phyloP scores from a whole-genome alignment of 1,139 yeast genomes.

The Sugiyamaella pinicola region DNA sequence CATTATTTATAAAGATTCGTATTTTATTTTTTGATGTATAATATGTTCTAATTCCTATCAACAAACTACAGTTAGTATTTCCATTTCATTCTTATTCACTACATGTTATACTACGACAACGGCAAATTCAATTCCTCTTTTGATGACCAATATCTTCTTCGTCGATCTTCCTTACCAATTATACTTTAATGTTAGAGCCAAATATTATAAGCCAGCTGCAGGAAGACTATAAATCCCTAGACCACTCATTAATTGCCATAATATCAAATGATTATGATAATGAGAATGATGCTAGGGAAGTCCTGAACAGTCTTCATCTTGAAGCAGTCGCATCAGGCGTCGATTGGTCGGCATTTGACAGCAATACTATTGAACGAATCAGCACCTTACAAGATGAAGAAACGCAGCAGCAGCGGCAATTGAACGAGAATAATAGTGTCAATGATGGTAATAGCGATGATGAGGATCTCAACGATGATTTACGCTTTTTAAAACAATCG shows the following conservation, averaged over 20 bases:
- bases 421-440: neutral
- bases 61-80: too few species aligned
- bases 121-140: too few species aligned
- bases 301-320: slow-evolving; percentile 10
- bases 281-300: slow-evolving; percentile 13
- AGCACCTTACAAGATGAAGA: neutral
- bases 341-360: slow-evolving; percentile 20
- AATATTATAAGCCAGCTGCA: slow-evolving; percentile 6
- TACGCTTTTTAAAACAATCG: slow-evolving; percentile 29
- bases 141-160: neutral
- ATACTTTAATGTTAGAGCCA: slow-evolving; percentile 11
- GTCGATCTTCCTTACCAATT: neutral
- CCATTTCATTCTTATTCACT: too few species aligned
- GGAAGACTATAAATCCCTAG: slow-evolving; percentile 18
- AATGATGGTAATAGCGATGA: slow-evolving; percentile 3
- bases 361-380: neutral
- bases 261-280: slow-evolving; percentile 16
- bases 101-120: too few species aligned
- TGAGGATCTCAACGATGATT: slow-evolving; percentile 15
- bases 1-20: too few species aligned
- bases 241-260: slow-evolving; percentile 13
- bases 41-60: too few species aligned
- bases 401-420: neutral
- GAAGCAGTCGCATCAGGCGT: slow-evolving; percentile 18
- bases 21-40: too few species aligned